Evolutionary conservation across 352 stramenopile genomes (phyloP), one percentile per base, ranked within the genome.

Genomic region (Achlya hypogyna): DNA sequence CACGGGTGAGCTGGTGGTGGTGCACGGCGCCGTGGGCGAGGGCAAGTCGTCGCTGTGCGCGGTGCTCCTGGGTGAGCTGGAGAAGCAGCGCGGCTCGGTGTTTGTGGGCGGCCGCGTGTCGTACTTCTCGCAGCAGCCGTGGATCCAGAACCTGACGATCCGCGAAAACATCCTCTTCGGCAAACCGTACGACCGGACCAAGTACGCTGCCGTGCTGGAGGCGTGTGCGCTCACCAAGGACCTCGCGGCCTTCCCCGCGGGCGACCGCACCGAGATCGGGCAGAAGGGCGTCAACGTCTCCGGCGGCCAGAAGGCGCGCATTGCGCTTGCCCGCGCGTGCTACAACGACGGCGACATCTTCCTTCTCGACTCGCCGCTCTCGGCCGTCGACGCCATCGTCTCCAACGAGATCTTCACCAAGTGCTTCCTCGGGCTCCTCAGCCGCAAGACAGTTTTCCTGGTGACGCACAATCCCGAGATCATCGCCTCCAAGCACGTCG

Each of bases 111-210:
- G 75, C 0, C 53, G 28, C 4, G 71, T 82, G 3, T 76, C 74
- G 38, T 75, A 75, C 38, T 71, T 89, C 49, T 58, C 86, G 22
- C 91, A 98, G 74, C 87, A 70, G 16, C 72, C 88, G n/a, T 65
- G 92, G 71, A 96, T 98, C 42, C 77, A 96, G 62, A 97, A 97
- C 77, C 85, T 80, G 35, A 91, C 87, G 12, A 59, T 98, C 0
- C 72, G 75, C n/a, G 81, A 94, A 31, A 97, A 97, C 72, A 90
- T 98, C 65, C 70, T 97, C 23, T 97, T 97, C 74, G 83, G 85
- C 40, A 71, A 78, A 51, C 67, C 62, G 10, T 78, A 69, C 22
- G 51, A 77, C 59, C 59, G 58, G 49, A 62, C 58, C 5, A 71
- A 65, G 53, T 81, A 81, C 62, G 31, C 38, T 51, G 56, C 72